Evolutionary conservation across 2,329 filamentous ascomycete genomes (phyloP), one percentile per base, ranked within the genome.

Genomic region (Penicillium sp.): DNA sequence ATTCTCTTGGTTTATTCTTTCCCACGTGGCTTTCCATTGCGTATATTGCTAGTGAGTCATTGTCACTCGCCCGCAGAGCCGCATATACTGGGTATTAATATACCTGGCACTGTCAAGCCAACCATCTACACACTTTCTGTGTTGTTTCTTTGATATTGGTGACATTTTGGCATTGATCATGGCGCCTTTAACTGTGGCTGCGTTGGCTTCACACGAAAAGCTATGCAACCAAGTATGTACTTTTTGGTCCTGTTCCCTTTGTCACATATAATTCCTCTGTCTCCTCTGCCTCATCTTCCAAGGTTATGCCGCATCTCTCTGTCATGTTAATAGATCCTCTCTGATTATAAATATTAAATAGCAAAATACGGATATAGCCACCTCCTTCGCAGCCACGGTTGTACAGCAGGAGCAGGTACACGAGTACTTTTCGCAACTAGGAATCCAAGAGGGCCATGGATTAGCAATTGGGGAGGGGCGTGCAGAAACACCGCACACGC

Each of bases 331-430:
- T 8, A 35, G 12, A 35, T 35, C 30, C 3, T 42, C 35, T 20
- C 11, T 12, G 38, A 16, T 43, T 28, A 40, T 23, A 33, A 45
- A 49, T 20, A 6, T 26, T 52, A 63, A 63, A 63, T 56, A 59
- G 20, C 55, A 62, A 23, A 57, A 60, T 26, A 50, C 62, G 50
- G 61, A 64, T 24, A 42, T 43, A n/a, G 56, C 14, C 9, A 18
- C 54, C n/a, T 54, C 38, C 30, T 24, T 54, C 23, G 51, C 56
- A 16, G 49, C 49, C 23, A 48, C 38, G 6, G 56, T 58, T 20
- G 18, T 58, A 35, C 33, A 54, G 11, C 35, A 65, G 14, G 65
- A 68, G 48, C 60, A 55, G 46, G 60, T 56, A 16, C 63, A 63
- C 24, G 43, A 45, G 18, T 55, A 57, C 47, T 55, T 56, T 49